Conservation (phyloP, 2,329 filamentous ascomycete genomes). For the Alternaria burnsii region DNA sequence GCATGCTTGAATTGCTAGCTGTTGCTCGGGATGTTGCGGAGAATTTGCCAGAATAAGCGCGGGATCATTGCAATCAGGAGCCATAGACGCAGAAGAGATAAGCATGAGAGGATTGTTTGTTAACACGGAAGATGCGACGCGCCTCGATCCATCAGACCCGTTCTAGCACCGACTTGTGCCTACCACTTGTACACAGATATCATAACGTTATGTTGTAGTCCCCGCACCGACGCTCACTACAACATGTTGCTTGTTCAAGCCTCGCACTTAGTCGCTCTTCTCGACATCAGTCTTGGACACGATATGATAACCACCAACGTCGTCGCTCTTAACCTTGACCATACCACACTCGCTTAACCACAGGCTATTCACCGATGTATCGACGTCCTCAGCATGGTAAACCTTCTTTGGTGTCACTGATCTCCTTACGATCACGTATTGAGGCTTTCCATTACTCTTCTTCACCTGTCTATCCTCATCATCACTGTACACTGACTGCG, state of each 20-base stretch:
- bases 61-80: background rate
- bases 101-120: background rate
- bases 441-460: background rate
- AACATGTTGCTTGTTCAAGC: background rate
- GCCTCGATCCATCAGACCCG: background rate
- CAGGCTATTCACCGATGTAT: constrained; percentile 12
- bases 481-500: background rate
- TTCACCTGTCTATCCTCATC: background rate
- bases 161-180: background rate
- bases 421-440: constrained; percentile 8
- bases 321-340: constrained; percentile 21
- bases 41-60: no score
- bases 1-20: no score
- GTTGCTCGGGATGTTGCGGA: no score
- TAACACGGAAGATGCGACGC: background rate
- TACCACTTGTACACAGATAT: background rate
- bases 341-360: constrained; percentile 26
- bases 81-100: background rate
- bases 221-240: background rate
- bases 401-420: constrained; percentile 4
- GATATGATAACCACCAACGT: constrained; percentile 20
- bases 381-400: constrained; percentile 10
- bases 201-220: background rate
- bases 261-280: constrained; percentile 2
- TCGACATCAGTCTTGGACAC: constrained; percentile 17